Conservation (phyloP, 257 asterid species). For the Agastache rugosa region DNA sequence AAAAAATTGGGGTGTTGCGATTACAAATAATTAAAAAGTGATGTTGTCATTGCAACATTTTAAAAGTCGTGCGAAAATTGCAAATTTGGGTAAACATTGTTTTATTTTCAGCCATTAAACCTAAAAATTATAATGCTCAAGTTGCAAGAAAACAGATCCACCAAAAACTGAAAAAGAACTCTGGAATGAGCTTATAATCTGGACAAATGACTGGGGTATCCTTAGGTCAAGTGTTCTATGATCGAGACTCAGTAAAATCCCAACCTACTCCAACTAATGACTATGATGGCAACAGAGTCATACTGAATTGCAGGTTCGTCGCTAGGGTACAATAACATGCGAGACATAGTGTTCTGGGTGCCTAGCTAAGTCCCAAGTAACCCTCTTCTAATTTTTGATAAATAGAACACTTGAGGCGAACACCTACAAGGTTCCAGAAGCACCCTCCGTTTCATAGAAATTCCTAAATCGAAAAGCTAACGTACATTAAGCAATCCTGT, state of each 20-base stretch:
- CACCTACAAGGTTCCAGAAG: background rate
- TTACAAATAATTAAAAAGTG: too few species aligned
- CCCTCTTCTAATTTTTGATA: background rate
- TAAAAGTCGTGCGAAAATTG: too few species aligned
- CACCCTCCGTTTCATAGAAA: constrained; percentile 13
- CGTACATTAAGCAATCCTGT: constrained; percentile 84
- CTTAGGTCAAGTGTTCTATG: background rate
- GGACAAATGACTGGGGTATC: background rate
- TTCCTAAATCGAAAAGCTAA: background rate
- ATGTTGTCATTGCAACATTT: too few species aligned
- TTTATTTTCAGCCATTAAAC: too few species aligned
- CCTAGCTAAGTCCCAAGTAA: background rate
- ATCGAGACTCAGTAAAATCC: background rate
- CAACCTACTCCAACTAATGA: background rate
- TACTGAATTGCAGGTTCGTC: background rate
- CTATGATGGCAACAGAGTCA: background rate
- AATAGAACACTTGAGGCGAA: background rate
- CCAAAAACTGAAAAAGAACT: constrained; percentile 1
- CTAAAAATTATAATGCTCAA: background rate
- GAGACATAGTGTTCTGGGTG: background rate
- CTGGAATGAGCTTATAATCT: background rate
- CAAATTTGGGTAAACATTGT: too few species aligned
- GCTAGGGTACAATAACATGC: background rate
- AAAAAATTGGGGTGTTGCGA: too few species aligned
- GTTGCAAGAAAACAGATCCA: background rate